A percentile compares a stretch with the other conserved stretches of the same genome.
Conservation (phyloP, 106 monocot genomes). For the Allium sativum region DNA sequence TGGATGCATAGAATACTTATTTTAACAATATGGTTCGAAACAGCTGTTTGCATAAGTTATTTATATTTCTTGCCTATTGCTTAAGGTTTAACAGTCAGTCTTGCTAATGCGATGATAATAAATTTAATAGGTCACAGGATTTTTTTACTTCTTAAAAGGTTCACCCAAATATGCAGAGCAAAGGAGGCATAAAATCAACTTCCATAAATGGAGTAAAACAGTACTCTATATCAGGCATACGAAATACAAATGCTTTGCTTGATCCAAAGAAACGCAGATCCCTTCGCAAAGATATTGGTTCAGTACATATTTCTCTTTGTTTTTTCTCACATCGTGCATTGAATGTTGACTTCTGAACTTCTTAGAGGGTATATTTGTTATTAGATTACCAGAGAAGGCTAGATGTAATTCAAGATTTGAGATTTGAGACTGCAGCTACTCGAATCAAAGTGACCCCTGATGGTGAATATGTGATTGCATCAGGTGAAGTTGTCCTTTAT, state of each 20-base stretch:
- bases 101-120: no score
- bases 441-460: conserved; percentile 82
- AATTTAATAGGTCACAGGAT: no score
- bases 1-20: no score
- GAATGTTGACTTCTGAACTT: neutral
- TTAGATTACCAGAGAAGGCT: conserved; percentile 57
- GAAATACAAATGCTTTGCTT: conserved; percentile 44
- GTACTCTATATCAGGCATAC: conserved; percentile 58
- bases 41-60: no score
- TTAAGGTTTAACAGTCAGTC: no score
- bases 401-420: conserved; percentile 89
- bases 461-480: conserved; percentile 83
- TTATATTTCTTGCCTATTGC: no score
- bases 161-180: conserved; percentile 2
- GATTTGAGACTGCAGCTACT: conserved; percentile 80
- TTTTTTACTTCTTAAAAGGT: no score
- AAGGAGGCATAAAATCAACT: conserved; percentile 57
- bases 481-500: conserved; percentile 31
- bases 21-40: no score
- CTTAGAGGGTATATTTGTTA: neutral
- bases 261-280: conserved; percentile 59
- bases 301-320: neutral
- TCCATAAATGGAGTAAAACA: conserved; percentile 72
- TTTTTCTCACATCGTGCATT: neutral
- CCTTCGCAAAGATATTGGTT: conserved; percentile 69